Evolutionary conservation across 106 monocot species (phyloP).

Genomic region (Iris macrosiphon): DNA sequence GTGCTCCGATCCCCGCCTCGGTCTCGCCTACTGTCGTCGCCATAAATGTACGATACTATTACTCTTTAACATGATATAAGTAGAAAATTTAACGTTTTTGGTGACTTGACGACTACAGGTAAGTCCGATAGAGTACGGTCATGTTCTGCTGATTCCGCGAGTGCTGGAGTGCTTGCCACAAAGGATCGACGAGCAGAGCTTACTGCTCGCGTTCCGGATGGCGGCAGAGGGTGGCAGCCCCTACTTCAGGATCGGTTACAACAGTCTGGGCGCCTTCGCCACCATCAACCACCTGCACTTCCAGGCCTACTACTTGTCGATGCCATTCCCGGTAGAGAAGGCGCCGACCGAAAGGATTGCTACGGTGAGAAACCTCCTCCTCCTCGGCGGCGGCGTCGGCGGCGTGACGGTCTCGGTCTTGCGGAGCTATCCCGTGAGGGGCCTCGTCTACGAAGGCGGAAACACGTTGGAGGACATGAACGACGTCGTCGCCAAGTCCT

Average conservation of each 20-base stretch:
- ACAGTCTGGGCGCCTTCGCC: slow-evolving; percentile 83
- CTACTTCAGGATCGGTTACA: slow-evolving; percentile 74
- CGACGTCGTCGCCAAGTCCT: slow-evolving; percentile 46
- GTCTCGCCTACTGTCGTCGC: slow-evolving; percentile 42
- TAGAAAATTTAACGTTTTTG: too few relatives aligned
- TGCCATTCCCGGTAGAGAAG: slow-evolving; percentile 78
- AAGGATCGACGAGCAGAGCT: slow-evolving; percentile 52
- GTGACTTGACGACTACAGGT: slow-evolving; percentile 43
- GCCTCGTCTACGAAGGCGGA: slow-evolving; percentile 58
- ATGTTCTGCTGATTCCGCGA: slow-evolving; percentile 64
- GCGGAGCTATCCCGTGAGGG: slow-evolving; percentile 70
- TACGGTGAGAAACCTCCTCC: slow-evolving; percentile 4
- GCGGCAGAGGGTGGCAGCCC: slow-evolving; percentile 49
- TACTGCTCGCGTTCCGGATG: slow-evolving; percentile 60
- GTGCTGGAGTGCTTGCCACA: slow-evolving; percentile 68
- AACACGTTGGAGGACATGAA: slow-evolving; percentile 37
- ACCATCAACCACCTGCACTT: slow-evolving; percentile 85
- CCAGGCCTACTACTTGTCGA: slow-evolving; percentile 68
- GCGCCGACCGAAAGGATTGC: slow-evolving; percentile 36
- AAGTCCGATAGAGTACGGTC: slow-evolving; percentile 65
- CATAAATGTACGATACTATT: slow-evolving; percentile 43
- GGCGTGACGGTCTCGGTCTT: slow-evolving; percentile 46
- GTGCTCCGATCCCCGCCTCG: slow-evolving; percentile 16
- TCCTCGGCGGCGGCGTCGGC: too few relatives aligned
- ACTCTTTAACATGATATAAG: not conserved